Evolutionary conservation across 2,329 filamentous ascomycete genomes (phyloP), one percentile per base, ranked within the genome.

Genomic region (Aspergillus udagawae): DNA sequence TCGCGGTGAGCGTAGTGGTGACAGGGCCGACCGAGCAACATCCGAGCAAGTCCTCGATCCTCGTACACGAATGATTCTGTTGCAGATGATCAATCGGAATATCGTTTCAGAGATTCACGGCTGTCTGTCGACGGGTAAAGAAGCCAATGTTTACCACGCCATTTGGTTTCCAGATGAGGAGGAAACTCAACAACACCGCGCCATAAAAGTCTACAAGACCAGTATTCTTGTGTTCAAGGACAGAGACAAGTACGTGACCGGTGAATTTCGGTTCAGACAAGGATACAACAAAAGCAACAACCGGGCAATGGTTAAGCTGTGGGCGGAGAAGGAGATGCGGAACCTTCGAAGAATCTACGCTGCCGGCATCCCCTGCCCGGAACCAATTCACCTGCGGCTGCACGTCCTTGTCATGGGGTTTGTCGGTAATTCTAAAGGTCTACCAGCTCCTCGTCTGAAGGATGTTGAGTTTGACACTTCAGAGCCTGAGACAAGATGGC

Each of bases 151-250:
- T 27, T 99, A 99, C 77, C 91, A 95, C 62, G 92, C 93, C 20
- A 82, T 96, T 10, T 83, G 86, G 3, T 79, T 85, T 1, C 79
- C 82, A 2, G 74, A 79, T 4, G 76, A 82, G 7, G 79, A 80
- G 42, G 74, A 76, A 20, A 66, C 71, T 2, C 77, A 81, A 21
- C 77, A 86, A 0, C 91, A 96, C 68, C 86, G 91, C 51, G 94
- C 94, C 12, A 92, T 97, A 80, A 99, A 99, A 78, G 91, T 99
- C 52, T 99, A 99, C 85, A 99, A 99, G 83, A 99, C 94, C 7
- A 90, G 90, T 54, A 99, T 99, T 63, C 80, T 99, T 32, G 92
- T 95, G 25, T 99, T 99, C 85, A 97, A 97, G 78, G 94, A 99
- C 76, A 85, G 94, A 57, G 92, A 97, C 76, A 89, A 92, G 68